Evolutionary conservation across 164 flowering plant species (phyloP), one percentile per base, ranked within the genome.

Genomic region (Cinnamomum chago): DNA sequence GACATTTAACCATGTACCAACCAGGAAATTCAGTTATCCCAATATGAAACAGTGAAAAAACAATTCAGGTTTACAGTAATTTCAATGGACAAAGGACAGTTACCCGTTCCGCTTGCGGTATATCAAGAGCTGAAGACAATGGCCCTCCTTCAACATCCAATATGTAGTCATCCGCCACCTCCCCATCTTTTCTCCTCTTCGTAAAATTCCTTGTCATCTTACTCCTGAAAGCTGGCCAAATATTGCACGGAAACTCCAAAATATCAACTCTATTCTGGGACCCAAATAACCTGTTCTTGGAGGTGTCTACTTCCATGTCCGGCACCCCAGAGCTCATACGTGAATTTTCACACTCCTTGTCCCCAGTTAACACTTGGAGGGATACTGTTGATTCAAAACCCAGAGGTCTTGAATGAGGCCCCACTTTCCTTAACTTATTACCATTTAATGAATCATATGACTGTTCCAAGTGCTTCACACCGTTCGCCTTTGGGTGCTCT

Each of bases 121-220:
- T 71, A 70, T 78, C 82, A 71, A 58, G 22, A 68, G 50, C 75
- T 3, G 82, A 71, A 33, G 84, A 77, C 25, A 81, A 76, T 67
- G 78, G 77, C 71, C 75, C 75, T 68, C 79, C 79, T 62, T 84
- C 85, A 55, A 73, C 70, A 71, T 75, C 79, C 11, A 25, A 58
- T 3, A 62, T 22, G 55, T 35, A 52, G 51, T 76, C 69, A 66
- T 71, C 62, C 23, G 35, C 64, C 80, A 73, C 28, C 68, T 86
- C 88, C 75, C 83, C 91, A 80, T 85, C 89, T 79, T 88, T 83
- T 77, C 80, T 71, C 76, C 76, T 83, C 75, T 85, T 86, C 23
- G 84, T 74, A 72, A 76, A 83, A 68, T 73, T 80, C 74, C 80
- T 78, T 24, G 60, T 10, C 69, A 75, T 60, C 65, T 75, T 77